These are phyloP conservation scores for Stentor roeselii DNA, from an alignment of 73 alveolate genomes.

Conservation along the genomic window DNA sequence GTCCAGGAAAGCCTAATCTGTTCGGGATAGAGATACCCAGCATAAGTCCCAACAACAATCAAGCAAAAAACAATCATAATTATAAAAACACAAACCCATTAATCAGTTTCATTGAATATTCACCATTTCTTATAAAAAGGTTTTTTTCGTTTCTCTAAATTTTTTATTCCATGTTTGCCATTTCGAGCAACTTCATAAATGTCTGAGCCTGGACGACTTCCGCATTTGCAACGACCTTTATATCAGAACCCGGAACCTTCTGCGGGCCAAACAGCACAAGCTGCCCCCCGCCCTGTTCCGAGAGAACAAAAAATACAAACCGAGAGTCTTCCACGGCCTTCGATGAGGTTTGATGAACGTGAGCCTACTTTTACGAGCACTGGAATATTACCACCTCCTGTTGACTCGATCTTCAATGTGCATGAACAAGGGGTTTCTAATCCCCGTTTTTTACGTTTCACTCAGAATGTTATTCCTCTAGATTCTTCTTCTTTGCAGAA, in stretches of 20 bases:
- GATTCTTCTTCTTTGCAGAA: not conserved
- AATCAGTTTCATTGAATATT: too few species aligned
- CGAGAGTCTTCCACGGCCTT: not conserved
- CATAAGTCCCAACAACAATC: too few species aligned
- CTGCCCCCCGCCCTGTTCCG: too few species aligned
- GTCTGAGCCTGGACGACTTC: too few species aligned
- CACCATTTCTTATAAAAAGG: too few species aligned
- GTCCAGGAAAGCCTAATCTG: not conserved
- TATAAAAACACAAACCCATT: too few species aligned
- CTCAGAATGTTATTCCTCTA: not conserved
- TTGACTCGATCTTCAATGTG: not conserved
- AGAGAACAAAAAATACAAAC: not conserved
- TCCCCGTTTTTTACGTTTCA: not conserved
- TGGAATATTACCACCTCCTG: not conserved
- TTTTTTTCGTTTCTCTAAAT: too few species aligned
- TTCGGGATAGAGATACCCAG: not conserved
- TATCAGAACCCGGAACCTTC: not conserved
- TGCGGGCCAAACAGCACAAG: not conserved
- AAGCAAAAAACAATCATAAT: too few species aligned
- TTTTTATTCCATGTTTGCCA: too few species aligned
- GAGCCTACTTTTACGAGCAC: not conserved
- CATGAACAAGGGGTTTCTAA: conserved; percentile 2
- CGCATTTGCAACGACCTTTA: not conserved
- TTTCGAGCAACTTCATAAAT: too few species aligned
- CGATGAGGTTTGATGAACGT: not conserved